Evolutionary conservation across 1,284 basidiomycete species (phyloP), one percentile per base, ranked within the genome.

Genomic region (Pisolithus thermaeus): DNA sequence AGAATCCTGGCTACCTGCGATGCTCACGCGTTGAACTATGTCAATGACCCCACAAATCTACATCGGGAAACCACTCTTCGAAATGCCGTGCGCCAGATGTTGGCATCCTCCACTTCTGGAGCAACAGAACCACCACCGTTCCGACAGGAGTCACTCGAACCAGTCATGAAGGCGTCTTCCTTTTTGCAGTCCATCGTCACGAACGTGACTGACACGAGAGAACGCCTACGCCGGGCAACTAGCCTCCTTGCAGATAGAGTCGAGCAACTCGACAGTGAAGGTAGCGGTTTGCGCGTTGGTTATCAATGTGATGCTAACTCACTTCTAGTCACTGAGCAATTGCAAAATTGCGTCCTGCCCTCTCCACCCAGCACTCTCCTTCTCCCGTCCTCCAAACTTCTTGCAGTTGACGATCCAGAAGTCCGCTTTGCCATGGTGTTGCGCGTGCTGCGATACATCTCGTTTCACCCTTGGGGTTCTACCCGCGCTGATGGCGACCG

Each of bases 1-100:
- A 80, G 87, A 53, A 77, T 90, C 25, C 67, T 90, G 2, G 83
- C 83, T 7, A 91, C 88, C 0, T 90, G 88, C 56, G 75, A 82
- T 48, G 77, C 69, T 7, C 70, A 87, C 54, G 61, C 67, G 1
- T 63, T 90, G 16, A 69, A 76, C 49, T 91, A 84, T 63, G 73
- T 84, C 37, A 69, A 71, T 22, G 88, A 91, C 60, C 66, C 69
- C 2, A 85, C 86, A 8, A 91, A 91, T 62, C 81, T 83, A 52
- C 81, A 89, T 57, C 85, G 88, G 2, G 73, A 74, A 7, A 52
- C 86, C 22, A 88, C 88, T 0, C 62, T 81, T 38, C 76, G 89
- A 11, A 91, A 91, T 66, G 76, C 78, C 11, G 73, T 91, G 23
- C 81, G 88, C 16, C 69, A 78, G 50, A 63, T 70, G 46, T 62